phyloP scores from a whole-genome alignment of 73 alveolate genomes.

The Tetrahymena elliotti region DNA sequence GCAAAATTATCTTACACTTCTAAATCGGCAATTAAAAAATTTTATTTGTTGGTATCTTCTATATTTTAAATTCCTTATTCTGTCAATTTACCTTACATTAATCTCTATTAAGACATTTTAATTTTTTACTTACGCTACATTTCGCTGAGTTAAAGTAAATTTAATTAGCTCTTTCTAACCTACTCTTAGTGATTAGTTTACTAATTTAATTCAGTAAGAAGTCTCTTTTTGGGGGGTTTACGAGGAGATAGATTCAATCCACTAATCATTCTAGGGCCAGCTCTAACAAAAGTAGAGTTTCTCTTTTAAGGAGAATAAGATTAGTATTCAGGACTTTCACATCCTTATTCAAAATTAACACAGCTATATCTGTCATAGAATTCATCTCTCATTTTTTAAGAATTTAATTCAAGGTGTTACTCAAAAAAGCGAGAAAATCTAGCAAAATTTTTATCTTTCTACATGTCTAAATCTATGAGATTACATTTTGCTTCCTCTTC shows the following conservation, averaged over 20 bases:
- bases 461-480: background rate
- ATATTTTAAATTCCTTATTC: background rate
- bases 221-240: background rate
- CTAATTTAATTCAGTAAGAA: background rate
- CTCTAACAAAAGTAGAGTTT: background rate
- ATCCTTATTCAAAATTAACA: background rate
- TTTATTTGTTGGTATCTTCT: background rate
- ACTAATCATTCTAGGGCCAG: background rate
- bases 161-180: background rate
- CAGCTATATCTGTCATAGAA: background rate
- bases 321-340: background rate
- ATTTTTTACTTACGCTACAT: background rate
- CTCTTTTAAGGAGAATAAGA: background rate
- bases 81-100: background rate
- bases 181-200: background rate
- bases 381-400: background rate
- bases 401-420: background rate
- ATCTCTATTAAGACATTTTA: background rate
- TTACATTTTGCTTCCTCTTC: background rate
- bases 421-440: background rate
- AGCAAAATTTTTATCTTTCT: background rate
- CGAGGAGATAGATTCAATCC: background rate
- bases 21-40: background rate
- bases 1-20: background rate
- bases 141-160: background rate